Evolutionary conservation across 73 alveolate genomes (phyloP).

Genomic region (Uronychia binucleata): DNA sequence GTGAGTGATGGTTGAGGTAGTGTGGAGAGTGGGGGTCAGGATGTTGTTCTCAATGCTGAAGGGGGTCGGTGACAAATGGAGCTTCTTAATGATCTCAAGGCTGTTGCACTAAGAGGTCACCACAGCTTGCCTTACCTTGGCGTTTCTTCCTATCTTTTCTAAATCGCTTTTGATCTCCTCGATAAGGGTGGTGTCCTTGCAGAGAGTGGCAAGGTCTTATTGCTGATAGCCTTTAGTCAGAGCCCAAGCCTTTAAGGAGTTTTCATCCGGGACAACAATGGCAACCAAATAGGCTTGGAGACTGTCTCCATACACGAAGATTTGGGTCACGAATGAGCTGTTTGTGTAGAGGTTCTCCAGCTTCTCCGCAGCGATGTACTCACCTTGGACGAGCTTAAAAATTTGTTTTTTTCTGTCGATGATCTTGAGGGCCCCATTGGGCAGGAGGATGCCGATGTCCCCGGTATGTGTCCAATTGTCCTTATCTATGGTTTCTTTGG

Average conservation of each 20-base stretch:
- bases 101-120: constrained; percentile 45
- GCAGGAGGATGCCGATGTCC: constrained; percentile 58
- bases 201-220: constrained; percentile 5
- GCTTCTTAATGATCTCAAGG: constrained; percentile 69
- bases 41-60: constrained; percentile 67
- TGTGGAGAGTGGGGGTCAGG: constrained; percentile 79
- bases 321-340: constrained; percentile 71
- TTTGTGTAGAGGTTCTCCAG: constrained; percentile 57
- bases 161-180: neutral
- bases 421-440: constrained; percentile 84
- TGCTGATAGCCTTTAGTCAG: neutral
- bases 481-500: constrained; percentile 60
- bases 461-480: constrained; percentile 83
- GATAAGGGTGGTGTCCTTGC: neutral
- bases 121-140: neutral
- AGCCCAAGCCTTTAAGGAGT: constrained; percentile 71
- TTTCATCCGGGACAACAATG: constrained; percentile 62
- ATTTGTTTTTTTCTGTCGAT: constrained; percentile 82
- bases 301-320: constrained; percentile 71
- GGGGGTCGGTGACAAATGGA: constrained; percentile 56
- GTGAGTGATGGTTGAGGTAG: too few species aligned
- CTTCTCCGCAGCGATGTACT: constrained; percentile 76
- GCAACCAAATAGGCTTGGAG: constrained; percentile 58
- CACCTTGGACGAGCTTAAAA: constrained; percentile 80
- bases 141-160: constrained; percentile 5